These are phyloP conservation scores for Sarcodon aspratus DNA, from an alignment of 768 basidiomycete species.

Conservation along the genomic window DNA sequence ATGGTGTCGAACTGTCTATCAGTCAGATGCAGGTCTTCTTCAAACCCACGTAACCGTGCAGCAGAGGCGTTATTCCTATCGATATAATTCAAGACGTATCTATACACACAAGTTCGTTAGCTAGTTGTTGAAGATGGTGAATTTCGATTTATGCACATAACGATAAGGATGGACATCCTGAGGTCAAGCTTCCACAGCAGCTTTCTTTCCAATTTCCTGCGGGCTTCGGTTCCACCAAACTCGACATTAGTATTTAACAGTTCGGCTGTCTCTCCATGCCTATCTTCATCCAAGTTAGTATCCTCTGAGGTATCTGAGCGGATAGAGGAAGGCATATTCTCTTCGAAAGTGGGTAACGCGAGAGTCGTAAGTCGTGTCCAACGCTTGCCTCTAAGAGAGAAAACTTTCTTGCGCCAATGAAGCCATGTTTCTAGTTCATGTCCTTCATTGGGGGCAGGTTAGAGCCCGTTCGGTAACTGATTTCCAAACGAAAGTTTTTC, in stretches of 20 bases:
- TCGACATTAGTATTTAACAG: slow-evolving; percentile 16
- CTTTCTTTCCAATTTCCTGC: slow-evolving; percentile 28
- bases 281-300: slow-evolving; percentile 5
- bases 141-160: slow-evolving; percentile 21
- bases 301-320: slow-evolving; percentile 6
- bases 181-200: slow-evolving; percentile 31
- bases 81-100: slow-evolving; percentile 25
- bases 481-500: too few relatives aligned
- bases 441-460: too few relatives aligned
- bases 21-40: slow-evolving; percentile 50
- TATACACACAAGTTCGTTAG: neutral
- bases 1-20: slow-evolving; percentile 57
- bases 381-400: too few relatives aligned
- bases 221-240: slow-evolving; percentile 25
- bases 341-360: too few relatives aligned
- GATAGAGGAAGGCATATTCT: slow-evolving; percentile 9
- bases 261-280: slow-evolving; percentile 1
- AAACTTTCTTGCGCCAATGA: too few relatives aligned
- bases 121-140: neutral
- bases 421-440: too few relatives aligned
- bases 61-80: slow-evolving; percentile 67
- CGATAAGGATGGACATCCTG: slow-evolving; percentile 30
- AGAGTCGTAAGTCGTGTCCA: too few relatives aligned
- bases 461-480: too few relatives aligned
- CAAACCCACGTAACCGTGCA: slow-evolving; percentile 62